A percentile compares a stretch with the other conserved stretches of the same genome.
phyloP scores from a whole-genome alignment of 306 rosid species.

The Trifolium fragiferum region DNA sequence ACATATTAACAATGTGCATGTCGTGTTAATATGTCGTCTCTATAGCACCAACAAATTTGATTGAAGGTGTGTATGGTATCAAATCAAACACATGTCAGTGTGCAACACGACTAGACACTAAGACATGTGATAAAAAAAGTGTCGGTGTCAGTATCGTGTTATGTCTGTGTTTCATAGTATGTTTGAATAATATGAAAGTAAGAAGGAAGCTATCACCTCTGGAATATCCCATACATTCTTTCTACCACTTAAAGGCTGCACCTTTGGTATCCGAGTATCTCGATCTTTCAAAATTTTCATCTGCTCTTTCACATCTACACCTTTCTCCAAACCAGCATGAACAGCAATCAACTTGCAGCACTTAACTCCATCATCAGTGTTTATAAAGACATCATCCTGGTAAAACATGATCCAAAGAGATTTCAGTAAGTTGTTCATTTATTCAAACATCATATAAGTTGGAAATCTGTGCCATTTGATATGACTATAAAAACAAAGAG shows the following conservation, averaged over 20 bases:
- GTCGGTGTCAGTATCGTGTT: too few species aligned
- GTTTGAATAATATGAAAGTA: not conserved
- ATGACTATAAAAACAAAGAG: conserved; percentile 14
- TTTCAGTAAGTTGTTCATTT: conserved; percentile 41
- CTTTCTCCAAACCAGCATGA: conserved; percentile 89
- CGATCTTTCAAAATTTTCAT: conserved; percentile 66
- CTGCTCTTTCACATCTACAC: conserved; percentile 67
- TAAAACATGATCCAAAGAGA: conserved; percentile 37
- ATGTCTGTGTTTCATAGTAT: not conserved
- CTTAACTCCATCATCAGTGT: conserved; percentile 61
- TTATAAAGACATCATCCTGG: conserved; percentile 75
- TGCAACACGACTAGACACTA: too few species aligned
- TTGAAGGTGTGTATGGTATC: too few species aligned
- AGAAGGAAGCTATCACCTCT: conserved; percentile 57
- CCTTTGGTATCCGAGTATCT: conserved; percentile 72
- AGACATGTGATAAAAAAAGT: too few species aligned
- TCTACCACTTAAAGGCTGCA: conserved; percentile 76
- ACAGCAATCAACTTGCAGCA: conserved; percentile 84
- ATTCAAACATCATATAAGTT: conserved; percentile 9
- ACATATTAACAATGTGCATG: not conserved
- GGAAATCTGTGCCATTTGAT: conserved; percentile 9
- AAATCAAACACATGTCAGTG: too few species aligned
- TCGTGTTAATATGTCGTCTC: not conserved
- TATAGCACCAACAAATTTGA: too few species aligned
- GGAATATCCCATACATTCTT: conserved; percentile 81